Evolutionary conservation across 176 grass and related monocot genomes (phyloP).

Genomic region (Oryza glumipatula): DNA sequence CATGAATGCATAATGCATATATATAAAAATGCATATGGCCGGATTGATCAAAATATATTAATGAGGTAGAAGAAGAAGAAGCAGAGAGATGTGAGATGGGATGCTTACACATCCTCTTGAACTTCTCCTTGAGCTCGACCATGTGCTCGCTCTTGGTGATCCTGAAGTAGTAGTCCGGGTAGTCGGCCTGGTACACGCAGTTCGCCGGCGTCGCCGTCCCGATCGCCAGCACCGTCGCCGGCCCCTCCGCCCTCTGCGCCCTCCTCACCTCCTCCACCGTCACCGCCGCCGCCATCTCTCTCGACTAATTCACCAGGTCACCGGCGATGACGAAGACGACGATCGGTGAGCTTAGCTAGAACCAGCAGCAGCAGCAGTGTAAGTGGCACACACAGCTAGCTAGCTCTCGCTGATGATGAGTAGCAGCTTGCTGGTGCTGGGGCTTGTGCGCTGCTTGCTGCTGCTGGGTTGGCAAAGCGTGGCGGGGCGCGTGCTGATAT

Average conservation of each 20-base stretch:
- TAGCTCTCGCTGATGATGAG: too few species aligned
- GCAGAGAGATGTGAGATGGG: too few species aligned
- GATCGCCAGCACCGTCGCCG: conserved; percentile 79
- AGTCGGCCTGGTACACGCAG: conserved; percentile 86
- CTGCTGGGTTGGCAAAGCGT: neutral
- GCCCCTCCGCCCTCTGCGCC: conserved; percentile 75
- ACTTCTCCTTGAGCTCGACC: conserved; percentile 95
- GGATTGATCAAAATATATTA: too few species aligned
- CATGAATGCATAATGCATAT: too few species aligned
- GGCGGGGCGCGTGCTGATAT: neutral
- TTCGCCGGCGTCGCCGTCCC: conserved; percentile 84
- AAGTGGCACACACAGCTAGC: too few species aligned
- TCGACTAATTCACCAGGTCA: too few species aligned
- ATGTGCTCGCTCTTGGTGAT: conserved; percentile 95
- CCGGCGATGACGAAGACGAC: neutral
- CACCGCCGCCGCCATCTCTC: conserved; percentile 33
- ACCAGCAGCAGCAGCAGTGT: too few species aligned
- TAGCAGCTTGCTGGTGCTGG: too few species aligned
- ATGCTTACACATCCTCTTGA: conserved; percentile 87
- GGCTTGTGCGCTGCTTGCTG: neutral
- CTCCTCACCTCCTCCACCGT: conserved; percentile 75
- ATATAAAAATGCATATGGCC: too few species aligned
- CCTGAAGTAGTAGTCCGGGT: conserved; percentile 94
- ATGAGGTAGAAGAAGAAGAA: too few species aligned
- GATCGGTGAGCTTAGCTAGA: too few species aligned